These are phyloP conservation scores for Apiospora hydei DNA, from an alignment of 2,329 filamentous ascomycete genomes.

Conservation along the genomic window DNA sequence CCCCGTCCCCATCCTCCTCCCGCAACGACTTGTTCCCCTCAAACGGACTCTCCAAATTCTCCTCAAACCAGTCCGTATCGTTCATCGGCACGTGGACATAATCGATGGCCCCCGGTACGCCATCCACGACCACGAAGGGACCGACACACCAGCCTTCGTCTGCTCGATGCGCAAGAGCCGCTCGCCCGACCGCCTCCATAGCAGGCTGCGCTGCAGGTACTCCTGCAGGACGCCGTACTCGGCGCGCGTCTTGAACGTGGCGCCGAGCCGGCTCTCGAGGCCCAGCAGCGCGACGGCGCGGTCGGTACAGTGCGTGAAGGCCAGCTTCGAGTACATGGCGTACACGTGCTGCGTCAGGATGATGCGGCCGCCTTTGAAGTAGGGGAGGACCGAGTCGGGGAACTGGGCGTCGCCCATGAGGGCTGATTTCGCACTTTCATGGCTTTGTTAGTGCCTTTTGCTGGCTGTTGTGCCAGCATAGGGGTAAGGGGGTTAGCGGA, in stretches of 20 bases:
- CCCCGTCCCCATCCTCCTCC: too few species aligned
- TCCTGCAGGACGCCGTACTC: slow-evolving; percentile 19
- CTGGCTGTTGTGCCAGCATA: too few species aligned
- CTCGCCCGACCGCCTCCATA: too few species aligned
- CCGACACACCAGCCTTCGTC: too few species aligned
- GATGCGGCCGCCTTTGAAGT: slow-evolving; percentile 21
- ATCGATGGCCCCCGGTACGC: slow-evolving; percentile 27
- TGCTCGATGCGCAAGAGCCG: too few species aligned
- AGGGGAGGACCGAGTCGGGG: slow-evolving; percentile 6
- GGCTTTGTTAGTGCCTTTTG: not conserved
- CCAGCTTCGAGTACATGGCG: slow-evolving; percentile 23
- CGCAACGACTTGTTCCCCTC: not conserved
- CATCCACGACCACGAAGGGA: slow-evolving; percentile 30
- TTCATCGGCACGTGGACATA: slow-evolving; percentile 26
- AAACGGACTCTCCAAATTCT: not conserved
- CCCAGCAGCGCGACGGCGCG: slow-evolving; percentile 26
- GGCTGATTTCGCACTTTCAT: slow-evolving; percentile 21
- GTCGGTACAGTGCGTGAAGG: slow-evolving; percentile 24
- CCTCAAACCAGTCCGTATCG: slow-evolving; percentile 21
- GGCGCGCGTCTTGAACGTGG: slow-evolving; percentile 12
- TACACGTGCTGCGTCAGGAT: slow-evolving; percentile 22
- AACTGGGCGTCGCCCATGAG: slow-evolving; percentile 28
- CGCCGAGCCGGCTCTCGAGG: slow-evolving; percentile 24
- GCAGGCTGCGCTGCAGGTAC: slow-evolving; percentile 22
- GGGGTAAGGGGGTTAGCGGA: too few species aligned